Percentiles rank a stretch among this genome's conserved stretches.
These are phyloP conservation scores for Xylariaceae sp. DNA, from an alignment of 2,329 filamentous ascomycete genomes.

Conservation along the genomic window DNA sequence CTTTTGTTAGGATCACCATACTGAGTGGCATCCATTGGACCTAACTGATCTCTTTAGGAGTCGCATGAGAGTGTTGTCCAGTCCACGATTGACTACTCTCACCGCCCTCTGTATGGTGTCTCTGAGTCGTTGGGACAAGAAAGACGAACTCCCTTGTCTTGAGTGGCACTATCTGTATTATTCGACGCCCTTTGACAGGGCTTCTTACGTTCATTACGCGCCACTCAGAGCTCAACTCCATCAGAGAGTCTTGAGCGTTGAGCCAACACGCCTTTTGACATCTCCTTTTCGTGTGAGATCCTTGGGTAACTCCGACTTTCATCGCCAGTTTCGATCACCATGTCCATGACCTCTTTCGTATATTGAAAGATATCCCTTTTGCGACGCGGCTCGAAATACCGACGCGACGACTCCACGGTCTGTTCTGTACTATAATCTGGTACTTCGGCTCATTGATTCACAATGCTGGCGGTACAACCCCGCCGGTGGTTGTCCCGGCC, in stretches of 20 bases:
- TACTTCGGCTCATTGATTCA: slow-evolving; percentile 2
- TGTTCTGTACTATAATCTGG: slow-evolving; percentile 5
- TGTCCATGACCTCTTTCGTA: slow-evolving; percentile 2
- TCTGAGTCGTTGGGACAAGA: not conserved
- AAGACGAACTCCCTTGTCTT: not conserved
- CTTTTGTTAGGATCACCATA: not conserved
- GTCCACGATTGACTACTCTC: not conserved
- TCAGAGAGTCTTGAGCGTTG: not conserved
- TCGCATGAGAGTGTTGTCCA: not conserved
- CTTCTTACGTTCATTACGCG: slow-evolving; percentile 31
- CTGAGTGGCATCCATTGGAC: not conserved
- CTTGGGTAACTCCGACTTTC: not conserved
- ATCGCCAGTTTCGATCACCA: slow-evolving; percentile 11
- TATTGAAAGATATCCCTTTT: slow-evolving; percentile 3
- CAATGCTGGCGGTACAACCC: slow-evolving; percentile 33
- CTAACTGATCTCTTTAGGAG: slow-evolving; percentile 5
- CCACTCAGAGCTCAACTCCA: slow-evolving; percentile 1
- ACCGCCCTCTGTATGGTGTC: slow-evolving; percentile 3
- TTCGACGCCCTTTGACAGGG: slow-evolving; percentile 36
- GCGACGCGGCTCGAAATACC: not conserved
- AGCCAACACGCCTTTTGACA: not conserved
- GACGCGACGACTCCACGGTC: not conserved
- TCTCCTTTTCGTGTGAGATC: not conserved
- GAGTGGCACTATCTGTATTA: slow-evolving; percentile 1
- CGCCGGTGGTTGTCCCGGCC: slow-evolving; percentile 37